Evolutionary conservation across 1,139 yeast species (phyloP).

Genomic region (Nakaseomyces bracarensis): DNA sequence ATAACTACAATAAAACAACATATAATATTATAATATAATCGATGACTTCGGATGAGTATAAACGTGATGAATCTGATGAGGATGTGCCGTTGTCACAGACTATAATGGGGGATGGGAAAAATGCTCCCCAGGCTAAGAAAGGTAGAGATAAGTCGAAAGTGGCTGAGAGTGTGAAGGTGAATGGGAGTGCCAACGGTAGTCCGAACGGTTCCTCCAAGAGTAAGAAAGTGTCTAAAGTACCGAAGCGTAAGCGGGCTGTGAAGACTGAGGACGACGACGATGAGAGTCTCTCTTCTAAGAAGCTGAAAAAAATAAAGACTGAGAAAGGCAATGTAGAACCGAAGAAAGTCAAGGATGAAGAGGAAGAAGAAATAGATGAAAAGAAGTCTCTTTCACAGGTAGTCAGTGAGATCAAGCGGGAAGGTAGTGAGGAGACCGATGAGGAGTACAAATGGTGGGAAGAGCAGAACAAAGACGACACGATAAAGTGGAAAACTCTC

Average conservation of each 20-base stretch:
- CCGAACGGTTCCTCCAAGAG: too few species aligned
- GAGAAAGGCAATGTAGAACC: slow-evolving; percentile 9
- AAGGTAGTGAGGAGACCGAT: slow-evolving; percentile 37
- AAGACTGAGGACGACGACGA: slow-evolving; percentile 1
- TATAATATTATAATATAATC: too few species aligned
- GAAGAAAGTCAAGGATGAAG: slow-evolving; percentile 12
- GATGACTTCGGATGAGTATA: slow-evolving; percentile 4
- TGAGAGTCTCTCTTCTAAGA: slow-evolving; percentile 1
- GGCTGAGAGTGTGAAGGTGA: too few species aligned
- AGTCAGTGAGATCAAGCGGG: slow-evolving; percentile 33
- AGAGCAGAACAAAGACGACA: slow-evolving; percentile 57
- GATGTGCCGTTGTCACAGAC: slow-evolving; percentile 5
- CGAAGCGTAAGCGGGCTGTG: neutral
- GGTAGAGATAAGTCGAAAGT: neutral
- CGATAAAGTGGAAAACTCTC: slow-evolving; percentile 76
- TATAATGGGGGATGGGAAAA: neutral
- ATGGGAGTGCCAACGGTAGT: too few species aligned
- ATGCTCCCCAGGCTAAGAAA: neutral
- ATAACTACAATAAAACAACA: neutral
- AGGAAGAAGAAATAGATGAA: slow-evolving; percentile 25
- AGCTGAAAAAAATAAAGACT: neutral
- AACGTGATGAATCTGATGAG: slow-evolving; percentile 1
- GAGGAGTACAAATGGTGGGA: slow-evolving; percentile 74
- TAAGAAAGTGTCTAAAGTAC: neutral
- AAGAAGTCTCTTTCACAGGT: slow-evolving; percentile 18